Percentiles rank a stretch among this genome's conserved stretches.
These are phyloP conservation scores for Lichtheimia hyalospora DNA, from an alignment of 371 early-diverging fungal species.

Conservation along the genomic window DNA sequence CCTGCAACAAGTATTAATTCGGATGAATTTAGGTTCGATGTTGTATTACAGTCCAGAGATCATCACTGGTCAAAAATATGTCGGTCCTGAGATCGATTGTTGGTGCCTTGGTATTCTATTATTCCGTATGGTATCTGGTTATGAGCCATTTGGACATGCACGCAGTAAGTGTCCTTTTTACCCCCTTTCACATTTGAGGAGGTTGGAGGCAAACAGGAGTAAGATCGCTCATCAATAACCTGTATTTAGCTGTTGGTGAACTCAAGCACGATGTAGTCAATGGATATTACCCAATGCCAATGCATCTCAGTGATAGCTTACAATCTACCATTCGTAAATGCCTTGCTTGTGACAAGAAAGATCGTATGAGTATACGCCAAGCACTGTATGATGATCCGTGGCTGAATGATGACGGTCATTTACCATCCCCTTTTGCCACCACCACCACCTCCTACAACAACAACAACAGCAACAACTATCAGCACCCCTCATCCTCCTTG, in stretches of 20 bases:
- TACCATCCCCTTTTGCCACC: conserved; percentile 25
- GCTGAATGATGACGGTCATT: conserved; percentile 36
- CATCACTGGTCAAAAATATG: conserved; percentile 55
- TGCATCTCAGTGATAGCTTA: conserved; percentile 38
- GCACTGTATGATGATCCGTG: conserved; percentile 55
- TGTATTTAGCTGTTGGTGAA: conserved; percentile 55
- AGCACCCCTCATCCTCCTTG: not conserved
- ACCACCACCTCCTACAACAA: not conserved
- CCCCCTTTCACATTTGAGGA: conserved; percentile 6
- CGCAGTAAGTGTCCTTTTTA: conserved; percentile 32
- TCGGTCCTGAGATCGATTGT: conserved; percentile 66
- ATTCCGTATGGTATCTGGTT: conserved; percentile 86
- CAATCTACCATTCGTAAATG: conserved; percentile 55
- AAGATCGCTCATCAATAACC: no score
- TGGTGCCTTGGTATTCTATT: conserved; percentile 87
- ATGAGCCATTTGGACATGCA: conserved; percentile 76
- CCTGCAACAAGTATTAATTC: not conserved
- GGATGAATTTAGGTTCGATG: conserved; percentile 40
- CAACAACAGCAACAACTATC: not conserved
- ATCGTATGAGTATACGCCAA: conserved; percentile 42
- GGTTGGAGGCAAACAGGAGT: not conserved
- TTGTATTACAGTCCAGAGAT: conserved; percentile 70
- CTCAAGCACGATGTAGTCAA: conserved; percentile 66
- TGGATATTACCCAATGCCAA: conserved; percentile 57
- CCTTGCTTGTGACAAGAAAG: conserved; percentile 43